Evolutionary conservation across 805 yeast species (phyloP), one percentile per base, ranked within the genome.

Genomic region (Ogataea pilisensis): DNA sequence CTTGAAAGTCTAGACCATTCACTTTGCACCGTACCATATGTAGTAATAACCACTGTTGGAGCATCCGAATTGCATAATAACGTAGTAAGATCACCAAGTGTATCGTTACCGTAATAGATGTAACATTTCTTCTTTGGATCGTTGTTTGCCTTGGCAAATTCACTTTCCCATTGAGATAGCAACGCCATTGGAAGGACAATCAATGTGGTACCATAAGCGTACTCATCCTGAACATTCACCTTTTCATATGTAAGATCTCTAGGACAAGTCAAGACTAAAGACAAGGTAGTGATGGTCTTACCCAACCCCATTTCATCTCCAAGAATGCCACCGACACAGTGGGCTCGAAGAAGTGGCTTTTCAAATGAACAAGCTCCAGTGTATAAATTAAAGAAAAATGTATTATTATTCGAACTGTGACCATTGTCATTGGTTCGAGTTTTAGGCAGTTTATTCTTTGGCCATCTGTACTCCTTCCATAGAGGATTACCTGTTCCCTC

Each of bases 271-370:
- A 83, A 77, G 11, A 90, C 70, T 36, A 91, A 63, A 0, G 96
- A 74, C 38, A 88, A 62, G 0, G 95, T 78, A 1, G 95, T 84
- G 19, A 90, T 84, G 0, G 98, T 90, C 57, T 90, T 90, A 32
- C 98, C 98, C 8, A 90, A 69, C 0, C 98, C 98, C 98, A 90
- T 90, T 60, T 90, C 98, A 65, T 90, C 98, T 0, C 97, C 95
- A 13, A 90, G 65, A 17, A 90, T 85, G 2, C 98, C 98, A 28
- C 98, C 97, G 36, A 71, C 69, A 36, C 82, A 72, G 16, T 73
- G 54, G 2, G 81, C 69, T 43, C 72, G 76, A 31, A 88, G 66
- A 11, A 79, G 51, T 1, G 96, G 97, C 45, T 75, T 78, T 18
- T 74, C 72, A 13, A 76, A 50, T 0, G 91, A 78, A 41, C 91